phyloP scores from a whole-genome alignment of 192 early-diverging fungal genomes.

The Globomyces pollinis-pini region DNA sequence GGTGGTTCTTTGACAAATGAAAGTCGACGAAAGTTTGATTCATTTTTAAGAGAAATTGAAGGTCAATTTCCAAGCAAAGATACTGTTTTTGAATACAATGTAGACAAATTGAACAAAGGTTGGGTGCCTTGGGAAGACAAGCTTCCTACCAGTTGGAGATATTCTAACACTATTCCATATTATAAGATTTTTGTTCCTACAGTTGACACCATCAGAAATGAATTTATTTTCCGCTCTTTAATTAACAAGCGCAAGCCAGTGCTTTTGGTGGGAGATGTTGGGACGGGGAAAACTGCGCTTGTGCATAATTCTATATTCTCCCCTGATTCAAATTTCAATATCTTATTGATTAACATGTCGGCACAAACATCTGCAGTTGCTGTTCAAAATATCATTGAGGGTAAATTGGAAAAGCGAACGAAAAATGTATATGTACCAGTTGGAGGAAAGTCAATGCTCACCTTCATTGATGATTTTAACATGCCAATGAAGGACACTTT shows the following conservation, averaged over 20 bases:
- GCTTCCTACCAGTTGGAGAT: constrained; percentile 41
- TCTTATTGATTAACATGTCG: constrained; percentile 47
- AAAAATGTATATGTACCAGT: constrained; percentile 56
- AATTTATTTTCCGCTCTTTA: constrained; percentile 40
- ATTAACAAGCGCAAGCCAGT: constrained; percentile 40
- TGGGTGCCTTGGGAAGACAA: constrained; percentile 55
- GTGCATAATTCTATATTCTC: constrained; percentile 41
- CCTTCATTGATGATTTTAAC: constrained; percentile 56
- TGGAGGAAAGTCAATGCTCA: constrained; percentile 44
- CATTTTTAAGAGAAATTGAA: constrained; percentile 52
- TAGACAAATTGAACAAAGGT: constrained; percentile 44
- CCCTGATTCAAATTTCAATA: constrained; percentile 26
- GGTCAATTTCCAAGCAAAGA: constrained; percentile 55
- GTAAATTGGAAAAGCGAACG: constrained; percentile 48
- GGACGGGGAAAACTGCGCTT: constrained; percentile 51
- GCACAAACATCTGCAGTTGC: constrained; percentile 47
- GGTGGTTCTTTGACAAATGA: constrained; percentile 50
- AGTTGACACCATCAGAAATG: constrained; percentile 50
- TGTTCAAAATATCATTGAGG: constrained; percentile 47
- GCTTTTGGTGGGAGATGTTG: constrained; percentile 48
- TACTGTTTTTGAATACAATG: constrained; percentile 51
- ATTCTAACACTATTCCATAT: constrained; percentile 34
- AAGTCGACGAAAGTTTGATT: constrained; percentile 41
- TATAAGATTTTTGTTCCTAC: constrained; percentile 62
- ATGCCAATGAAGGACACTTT: constrained; percentile 58